Evolutionary conservation across 495 filamentous ascomycete genomes (phyloP).

Genomic region (Lasiosphaeria hispida): DNA sequence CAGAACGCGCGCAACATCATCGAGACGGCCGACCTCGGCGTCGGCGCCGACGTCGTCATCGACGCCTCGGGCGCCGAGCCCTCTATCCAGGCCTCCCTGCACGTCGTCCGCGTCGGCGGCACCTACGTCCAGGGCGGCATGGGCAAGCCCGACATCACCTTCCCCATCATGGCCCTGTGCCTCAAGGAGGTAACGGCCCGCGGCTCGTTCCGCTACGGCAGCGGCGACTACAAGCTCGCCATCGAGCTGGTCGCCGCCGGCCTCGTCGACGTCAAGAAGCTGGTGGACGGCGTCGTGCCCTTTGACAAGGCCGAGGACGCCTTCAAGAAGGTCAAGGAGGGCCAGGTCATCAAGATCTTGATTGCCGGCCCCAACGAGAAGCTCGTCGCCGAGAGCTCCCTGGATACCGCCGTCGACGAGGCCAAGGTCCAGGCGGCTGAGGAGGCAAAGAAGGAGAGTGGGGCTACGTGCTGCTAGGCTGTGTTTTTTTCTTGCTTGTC

Average conservation of each 20-base stretch:
- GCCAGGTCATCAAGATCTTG: constrained; percentile 80
- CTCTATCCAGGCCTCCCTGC: constrained; percentile 70
- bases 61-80: constrained; percentile 81
- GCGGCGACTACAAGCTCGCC: constrained; percentile 77
- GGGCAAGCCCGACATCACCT: constrained; percentile 70
- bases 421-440: constrained; percentile 8
- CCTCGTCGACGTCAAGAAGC: constrained; percentile 64
- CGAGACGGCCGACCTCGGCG: constrained; percentile 45
- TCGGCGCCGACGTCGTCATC: constrained; percentile 73
- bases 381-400: constrained; percentile 13
- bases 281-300: constrained; percentile 66
- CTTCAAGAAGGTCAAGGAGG: constrained; percentile 72
- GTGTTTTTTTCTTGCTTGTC: constrained; percentile 1
- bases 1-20: constrained; percentile 64
- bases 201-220: constrained; percentile 80
- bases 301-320: constrained; percentile 75
- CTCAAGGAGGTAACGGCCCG: constrained; percentile 78
- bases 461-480: constrained; percentile 24
- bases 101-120: constrained; percentile 68
- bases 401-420: constrained; percentile 6
- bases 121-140: constrained; percentile 84
- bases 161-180: constrained; percentile 79
- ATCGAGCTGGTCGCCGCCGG: constrained; percentile 64
- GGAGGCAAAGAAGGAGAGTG: constrained; percentile 1
- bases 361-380: constrained; percentile 69